phyloP scores from a whole-genome alignment of 352 stramenopile genomes.

The Halophytophthora batemanensis region DNA sequence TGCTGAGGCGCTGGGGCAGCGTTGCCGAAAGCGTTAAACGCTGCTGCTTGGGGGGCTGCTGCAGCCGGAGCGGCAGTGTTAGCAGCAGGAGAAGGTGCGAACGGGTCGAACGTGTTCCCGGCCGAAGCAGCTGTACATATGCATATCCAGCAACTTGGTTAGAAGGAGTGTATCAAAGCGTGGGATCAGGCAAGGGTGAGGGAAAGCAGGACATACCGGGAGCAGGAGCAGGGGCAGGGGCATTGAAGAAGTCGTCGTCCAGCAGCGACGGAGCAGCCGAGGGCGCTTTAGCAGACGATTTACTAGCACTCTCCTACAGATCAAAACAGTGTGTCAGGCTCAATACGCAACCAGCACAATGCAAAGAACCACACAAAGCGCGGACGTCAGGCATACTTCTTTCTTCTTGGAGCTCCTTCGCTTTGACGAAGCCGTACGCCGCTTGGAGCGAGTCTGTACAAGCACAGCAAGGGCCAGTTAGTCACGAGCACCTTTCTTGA shows the following conservation, averaged over 20 bases:
- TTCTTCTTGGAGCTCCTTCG: conserved; percentile 71
- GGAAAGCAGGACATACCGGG: conserved; percentile 24
- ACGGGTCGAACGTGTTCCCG: conserved; percentile 66
- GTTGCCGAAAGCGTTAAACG: conserved; percentile 41
- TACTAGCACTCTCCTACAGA: conserved; percentile 33
- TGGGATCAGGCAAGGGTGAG: conserved; percentile 1
- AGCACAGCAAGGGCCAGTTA: neutral
- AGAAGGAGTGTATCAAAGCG: no score
- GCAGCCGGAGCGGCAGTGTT: conserved; percentile 1
- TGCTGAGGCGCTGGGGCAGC: conserved; percentile 32
- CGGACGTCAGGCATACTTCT: conserved; percentile 30
- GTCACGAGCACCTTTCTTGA: no score
- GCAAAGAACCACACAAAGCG: neutral
- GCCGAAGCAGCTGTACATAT: conserved; percentile 15
- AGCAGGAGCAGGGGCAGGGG: conserved; percentile 30
- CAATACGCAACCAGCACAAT: neutral
- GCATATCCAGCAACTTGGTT: no score
- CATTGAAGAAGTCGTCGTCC: conserved; percentile 74
- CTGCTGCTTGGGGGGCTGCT: conserved; percentile 18
- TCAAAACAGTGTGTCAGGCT: conserved; percentile 4
- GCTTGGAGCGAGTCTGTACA: conserved; percentile 30
- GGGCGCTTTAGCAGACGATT: conserved; percentile 44
- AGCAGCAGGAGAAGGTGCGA: conserved; percentile 37
- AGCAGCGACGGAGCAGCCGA: conserved; percentile 66
- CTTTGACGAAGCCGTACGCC: conserved; percentile 65